Percentiles rank a stretch among this genome's conserved stretches.
These are phyloP conservation scores for Trypanosoma boissoni DNA, from an alignment of 208 protist species.

Conservation along the genomic window DNA sequence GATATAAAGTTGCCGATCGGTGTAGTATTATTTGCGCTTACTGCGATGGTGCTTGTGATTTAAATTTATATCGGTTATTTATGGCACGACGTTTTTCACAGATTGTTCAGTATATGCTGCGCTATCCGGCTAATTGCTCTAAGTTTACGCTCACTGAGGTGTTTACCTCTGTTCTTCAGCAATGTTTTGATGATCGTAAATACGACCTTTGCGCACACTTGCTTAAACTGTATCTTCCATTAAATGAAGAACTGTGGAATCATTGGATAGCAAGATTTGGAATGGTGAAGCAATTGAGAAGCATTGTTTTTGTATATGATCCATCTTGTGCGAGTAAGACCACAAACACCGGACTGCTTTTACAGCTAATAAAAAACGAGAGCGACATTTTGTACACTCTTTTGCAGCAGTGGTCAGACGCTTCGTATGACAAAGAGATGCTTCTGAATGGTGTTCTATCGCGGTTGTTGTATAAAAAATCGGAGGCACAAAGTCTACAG, in stretches of 20 bases:
- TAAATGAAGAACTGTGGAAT: slow-evolving; percentile 10
- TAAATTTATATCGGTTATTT: slow-evolving; percentile 30
- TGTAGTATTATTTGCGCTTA: slow-evolving; percentile 18
- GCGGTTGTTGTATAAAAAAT: slow-evolving; percentile 19
- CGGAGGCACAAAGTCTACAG: slow-evolving; percentile 14
- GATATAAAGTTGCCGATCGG: slow-evolving; percentile 1
- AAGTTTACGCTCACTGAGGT: slow-evolving; percentile 19
- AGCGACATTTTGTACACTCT: slow-evolving; percentile 7
- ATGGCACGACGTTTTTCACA: slow-evolving; percentile 24
- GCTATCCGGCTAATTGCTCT: slow-evolving; percentile 23
- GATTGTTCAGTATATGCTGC: slow-evolving; percentile 21
- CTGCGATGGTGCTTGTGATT: slow-evolving; percentile 27
- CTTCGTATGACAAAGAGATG: slow-evolving; percentile 15
- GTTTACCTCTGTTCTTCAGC: slow-evolving; percentile 14
- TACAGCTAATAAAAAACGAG: slow-evolving; percentile 22
- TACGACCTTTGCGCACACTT: slow-evolving; percentile 21
- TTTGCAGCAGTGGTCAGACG: slow-evolving; percentile 13
- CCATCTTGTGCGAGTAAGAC: slow-evolving; percentile 7
- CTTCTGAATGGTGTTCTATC: slow-evolving; percentile 16
- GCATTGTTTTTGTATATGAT: slow-evolving; percentile 14
- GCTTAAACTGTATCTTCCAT: slow-evolving; percentile 21
- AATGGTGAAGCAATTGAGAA: slow-evolving; percentile 16
- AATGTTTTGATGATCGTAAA: slow-evolving; percentile 30
- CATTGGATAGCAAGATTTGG: slow-evolving; percentile 19
- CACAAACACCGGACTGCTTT: slow-evolving; percentile 18